phyloP scores from a whole-genome alignment of 306 rosid genomes.

The Casuarina cunninghamiana region DNA sequence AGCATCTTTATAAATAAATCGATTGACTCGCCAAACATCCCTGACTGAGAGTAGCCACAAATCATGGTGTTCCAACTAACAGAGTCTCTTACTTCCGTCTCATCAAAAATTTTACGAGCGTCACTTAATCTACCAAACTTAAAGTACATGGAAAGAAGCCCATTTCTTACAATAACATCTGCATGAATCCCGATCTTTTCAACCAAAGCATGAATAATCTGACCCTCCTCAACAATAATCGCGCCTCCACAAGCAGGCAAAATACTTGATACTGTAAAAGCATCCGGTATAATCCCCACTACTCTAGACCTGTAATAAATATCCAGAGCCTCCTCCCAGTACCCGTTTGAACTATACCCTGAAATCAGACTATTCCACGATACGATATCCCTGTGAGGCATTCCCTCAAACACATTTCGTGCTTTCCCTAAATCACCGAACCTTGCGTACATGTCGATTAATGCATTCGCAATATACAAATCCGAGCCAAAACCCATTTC shows the following conservation, averaged over 20 bases:
- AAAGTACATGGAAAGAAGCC: conserved; percentile 41
- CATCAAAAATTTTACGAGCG: conserved; percentile 43
- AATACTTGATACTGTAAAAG: conserved; percentile 27
- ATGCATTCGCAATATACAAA: conserved; percentile 35
- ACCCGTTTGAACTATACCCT: conserved; percentile 41
- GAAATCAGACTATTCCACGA: conserved; percentile 42
- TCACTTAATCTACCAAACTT: conserved; percentile 28
- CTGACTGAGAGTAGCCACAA: conserved; percentile 50
- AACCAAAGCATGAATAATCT: conserved; percentile 27
- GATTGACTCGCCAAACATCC: conserved; percentile 27
- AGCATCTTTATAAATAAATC: conserved; percentile 32
- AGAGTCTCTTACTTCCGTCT: conserved; percentile 50
- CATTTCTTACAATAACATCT: conserved; percentile 36
- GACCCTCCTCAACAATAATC: conserved; percentile 26
- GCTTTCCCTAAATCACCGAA: conserved; percentile 28
- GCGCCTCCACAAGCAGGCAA: conserved; percentile 35
- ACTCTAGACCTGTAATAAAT: conserved; percentile 17
- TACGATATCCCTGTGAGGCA: conserved; percentile 32
- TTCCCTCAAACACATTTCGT: conserved; percentile 32
- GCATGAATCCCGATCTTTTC: conserved; percentile 32
- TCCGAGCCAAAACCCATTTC: conserved; percentile 30
- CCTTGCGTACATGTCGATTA: conserved; percentile 37
- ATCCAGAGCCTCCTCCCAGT: conserved; percentile 37
- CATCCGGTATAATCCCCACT: conserved; percentile 27
- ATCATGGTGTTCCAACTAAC: conserved; percentile 67